These are phyloP conservation scores for Colletotrichum gigasporum DNA, from an alignment of 2,329 filamentous ascomycete species.

Conservation along the genomic window DNA sequence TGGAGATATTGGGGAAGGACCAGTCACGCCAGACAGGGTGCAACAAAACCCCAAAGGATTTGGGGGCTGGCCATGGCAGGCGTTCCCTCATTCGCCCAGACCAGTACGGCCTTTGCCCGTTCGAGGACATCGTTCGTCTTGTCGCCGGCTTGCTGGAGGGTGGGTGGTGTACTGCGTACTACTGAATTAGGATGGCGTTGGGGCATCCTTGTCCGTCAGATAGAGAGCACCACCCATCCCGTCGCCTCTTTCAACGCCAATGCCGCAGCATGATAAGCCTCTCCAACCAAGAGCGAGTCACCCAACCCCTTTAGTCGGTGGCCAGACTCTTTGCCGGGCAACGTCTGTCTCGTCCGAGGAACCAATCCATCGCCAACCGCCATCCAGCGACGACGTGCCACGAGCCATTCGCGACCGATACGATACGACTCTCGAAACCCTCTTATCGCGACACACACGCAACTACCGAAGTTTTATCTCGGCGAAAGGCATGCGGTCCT, in stretches of 20 bases:
- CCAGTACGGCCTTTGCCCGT: conserved; percentile 12
- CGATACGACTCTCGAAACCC: too few species aligned
- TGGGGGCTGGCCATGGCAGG: background rate
- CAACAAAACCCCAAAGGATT: too few species aligned
- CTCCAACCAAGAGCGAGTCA: conserved; percentile 8
- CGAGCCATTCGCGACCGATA: background rate
- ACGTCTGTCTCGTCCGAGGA: background rate
- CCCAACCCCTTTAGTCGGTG: conserved; percentile 21
- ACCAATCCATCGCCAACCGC: background rate
- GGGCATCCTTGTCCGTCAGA: conserved; percentile 29
- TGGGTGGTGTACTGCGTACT: too few species aligned
- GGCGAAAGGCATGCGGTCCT: conserved; percentile 21
- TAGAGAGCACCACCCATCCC: conserved; percentile 17
- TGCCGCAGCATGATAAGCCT: conserved; percentile 31
- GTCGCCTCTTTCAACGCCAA: conserved; percentile 26
- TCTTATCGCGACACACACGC: background rate
- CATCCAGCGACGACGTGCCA: background rate
- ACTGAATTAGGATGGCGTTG: conserved; percentile 8
- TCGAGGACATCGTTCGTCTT: conserved; percentile 17
- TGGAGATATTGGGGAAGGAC: background rate
- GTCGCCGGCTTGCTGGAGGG: background rate
- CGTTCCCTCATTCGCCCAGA: conserved; percentile 18
- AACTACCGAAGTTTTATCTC: background rate
- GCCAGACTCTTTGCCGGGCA: background rate
- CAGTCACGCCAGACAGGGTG: too few species aligned